Conservation (phyloP, 1,284 basidiomycete species). For the Cystobasidium pallidum region DNA sequence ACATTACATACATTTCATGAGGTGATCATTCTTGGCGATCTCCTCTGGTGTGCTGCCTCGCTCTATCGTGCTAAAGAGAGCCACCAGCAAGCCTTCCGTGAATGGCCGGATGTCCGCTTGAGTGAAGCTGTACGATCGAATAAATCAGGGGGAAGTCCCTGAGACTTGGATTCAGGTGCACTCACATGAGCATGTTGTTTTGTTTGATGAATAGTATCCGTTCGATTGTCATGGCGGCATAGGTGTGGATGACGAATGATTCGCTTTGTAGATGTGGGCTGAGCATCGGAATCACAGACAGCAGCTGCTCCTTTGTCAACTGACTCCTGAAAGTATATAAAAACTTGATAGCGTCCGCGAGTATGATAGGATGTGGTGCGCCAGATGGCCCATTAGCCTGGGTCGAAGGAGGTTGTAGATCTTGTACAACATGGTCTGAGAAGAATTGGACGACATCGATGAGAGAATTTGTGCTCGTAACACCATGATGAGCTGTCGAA, state of each 20-base stretch:
- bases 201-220: conserved; percentile 76
- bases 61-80: conserved; percentile 80
- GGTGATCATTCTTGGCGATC: conserved; percentile 94
- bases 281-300: conserved; percentile 85
- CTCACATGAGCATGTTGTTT: conserved; percentile 69
- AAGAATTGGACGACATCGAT: conserved; percentile 97
- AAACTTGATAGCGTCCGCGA: conserved; percentile 94
- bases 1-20: conserved; percentile 83
- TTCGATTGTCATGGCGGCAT: conserved; percentile 59
- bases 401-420: conserved; percentile 68
- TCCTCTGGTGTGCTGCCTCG: conserved; percentile 83
- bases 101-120: conserved; percentile 83
- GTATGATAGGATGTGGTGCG: conserved; percentile 81
- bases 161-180: conserved; percentile 37
- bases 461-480: conserved; percentile 87
- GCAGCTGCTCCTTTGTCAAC: conserved; percentile 91
- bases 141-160: no score
- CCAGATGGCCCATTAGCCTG: conserved; percentile 58
- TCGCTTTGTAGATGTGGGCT: conserved; percentile 71
- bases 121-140: conserved; percentile 69
- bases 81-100: conserved; percentile 74
- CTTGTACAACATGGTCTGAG: conserved; percentile 84
- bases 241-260: conserved; percentile 58
- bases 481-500: conserved; percentile 80
- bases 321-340: conserved; percentile 94